Percentiles rank a stretch among this genome's conserved stretches.
Evolutionary conservation across 2,329 filamentous ascomycete species (phyloP).

Genomic region (Phialophora verrucosa): DNA sequence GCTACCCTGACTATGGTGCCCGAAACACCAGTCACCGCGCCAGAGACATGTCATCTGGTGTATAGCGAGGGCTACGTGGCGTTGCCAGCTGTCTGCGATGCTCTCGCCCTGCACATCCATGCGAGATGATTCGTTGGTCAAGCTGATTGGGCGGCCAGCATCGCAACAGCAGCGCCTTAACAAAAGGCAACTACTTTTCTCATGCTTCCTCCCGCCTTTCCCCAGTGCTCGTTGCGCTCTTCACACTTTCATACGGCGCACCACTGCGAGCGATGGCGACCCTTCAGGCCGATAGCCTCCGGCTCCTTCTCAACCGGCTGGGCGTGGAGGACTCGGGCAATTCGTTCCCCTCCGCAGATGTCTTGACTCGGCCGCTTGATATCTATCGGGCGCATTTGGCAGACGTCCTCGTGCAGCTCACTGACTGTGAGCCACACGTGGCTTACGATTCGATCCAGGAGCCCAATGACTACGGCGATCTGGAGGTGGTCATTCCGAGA

Average conservation of each 20-base stretch:
- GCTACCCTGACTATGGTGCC: background rate
- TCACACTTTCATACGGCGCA: background rate
- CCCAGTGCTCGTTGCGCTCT: background rate
- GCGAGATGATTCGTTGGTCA: constrained; percentile 5
- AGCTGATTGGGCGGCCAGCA: constrained; percentile 1
- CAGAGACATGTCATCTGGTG: background rate
- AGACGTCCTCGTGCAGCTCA: constrained; percentile 69
- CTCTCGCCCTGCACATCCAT: background rate
- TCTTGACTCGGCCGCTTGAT: constrained; percentile 73
- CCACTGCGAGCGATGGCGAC: constrained; percentile 23
- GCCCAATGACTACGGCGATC: constrained; percentile 83
- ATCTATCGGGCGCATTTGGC: constrained; percentile 80
- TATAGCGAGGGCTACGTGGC: constrained; percentile 5
- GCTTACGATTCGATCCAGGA: constrained; percentile 79
- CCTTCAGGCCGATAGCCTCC: constrained; percentile 39
- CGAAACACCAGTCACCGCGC: background rate
- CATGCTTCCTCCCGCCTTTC: background rate
- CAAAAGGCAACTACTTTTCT: constrained; percentile 2
- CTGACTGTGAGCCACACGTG: constrained; percentile 71
- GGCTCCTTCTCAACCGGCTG: constrained; percentile 38
- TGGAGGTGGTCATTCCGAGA: constrained; percentile 78
- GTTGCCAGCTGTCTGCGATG: constrained; percentile 5
- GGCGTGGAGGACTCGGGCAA: constrained; percentile 35
- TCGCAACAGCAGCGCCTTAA: background rate
- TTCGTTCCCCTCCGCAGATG: constrained; percentile 30